Evolutionary conservation across 352 stramenopile species (phyloP), one percentile per base, ranked within the genome.

Genomic region (Thraustochytrium sp.): DNA sequence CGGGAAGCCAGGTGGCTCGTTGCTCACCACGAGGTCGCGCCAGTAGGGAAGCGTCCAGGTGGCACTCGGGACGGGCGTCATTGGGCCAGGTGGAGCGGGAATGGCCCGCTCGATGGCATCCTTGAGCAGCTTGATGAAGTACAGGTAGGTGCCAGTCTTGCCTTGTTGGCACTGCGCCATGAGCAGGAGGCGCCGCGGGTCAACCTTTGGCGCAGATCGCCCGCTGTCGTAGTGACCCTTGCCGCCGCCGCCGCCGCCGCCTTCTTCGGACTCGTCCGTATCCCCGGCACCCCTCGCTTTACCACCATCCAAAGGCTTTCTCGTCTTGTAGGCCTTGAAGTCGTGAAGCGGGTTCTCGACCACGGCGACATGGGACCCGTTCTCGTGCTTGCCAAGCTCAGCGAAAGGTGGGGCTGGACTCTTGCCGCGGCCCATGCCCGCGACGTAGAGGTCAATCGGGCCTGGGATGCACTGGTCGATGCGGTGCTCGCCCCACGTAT

Each of bases 401-500:
- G 46, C 21, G 1, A 1, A 46, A 11, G 59, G 34, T 16, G 1
- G 40, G 26, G 8, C n/a, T 49, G 16, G 9, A 21, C 46, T 49
- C 46, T 21, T 59, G 51, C 5, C 13, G 2, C 23, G 9, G 51
- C 51, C 26, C 21, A 34, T 31, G 51, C 51, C 4, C 1, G 51
- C n/a, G 9, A 72, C 59, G 59, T 72, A 72, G 36, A 49, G 34
- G 40, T 72, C 59, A 44, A 72, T 11, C 8, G 34, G 36, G 21
- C 59, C 59, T 72, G 59, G 59, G 46, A 72, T 72, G 59, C 59
- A 72, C 40, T 72, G 59, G 26, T 72, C 59, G 40, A 72, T 72
- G 40, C 59, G 59, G 13, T 72, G 34, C 8, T 16, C 13, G 40
- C 59, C 59, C 16, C 31, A 26, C 2, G 21, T 21, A 44, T 72